A percentile compares a stretch with the other conserved stretches of the same genome.
Conservation (phyloP, 2,329 filamentous ascomycete species). For the Periconia sp. region DNA sequence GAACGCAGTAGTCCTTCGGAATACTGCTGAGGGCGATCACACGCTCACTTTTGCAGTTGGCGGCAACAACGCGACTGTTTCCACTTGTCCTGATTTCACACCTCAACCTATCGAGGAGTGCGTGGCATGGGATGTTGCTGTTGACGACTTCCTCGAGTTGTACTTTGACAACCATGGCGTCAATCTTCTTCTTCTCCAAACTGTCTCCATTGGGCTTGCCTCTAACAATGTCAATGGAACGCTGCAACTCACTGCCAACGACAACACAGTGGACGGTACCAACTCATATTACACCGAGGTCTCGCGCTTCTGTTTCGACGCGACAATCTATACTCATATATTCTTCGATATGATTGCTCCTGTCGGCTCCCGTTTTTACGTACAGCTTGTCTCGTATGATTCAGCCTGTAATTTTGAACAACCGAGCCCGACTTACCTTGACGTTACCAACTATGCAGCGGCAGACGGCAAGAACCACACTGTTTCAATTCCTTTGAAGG, state of each 20-base stretch:
- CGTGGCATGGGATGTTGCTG: constrained; percentile 7
- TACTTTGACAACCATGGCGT: constrained; percentile 7
- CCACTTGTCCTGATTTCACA: constrained; percentile 8
- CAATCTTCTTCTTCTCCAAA: constrained; percentile 4
- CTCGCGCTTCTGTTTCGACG: constrained; percentile 8
- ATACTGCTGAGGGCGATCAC: constrained; percentile 1
- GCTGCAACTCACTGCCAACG: neutral
- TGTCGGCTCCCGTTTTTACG: constrained; percentile 1
- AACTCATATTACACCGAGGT: constrained; percentile 9
- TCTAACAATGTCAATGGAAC: neutral
- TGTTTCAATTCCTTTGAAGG: constrained; percentile 3
- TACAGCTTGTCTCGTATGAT: constrained; percentile 6
- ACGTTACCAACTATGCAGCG: constrained; percentile 5
- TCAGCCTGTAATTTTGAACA: neutral
- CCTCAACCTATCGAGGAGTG: constrained; percentile 3
- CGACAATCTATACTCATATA: constrained; percentile 6
- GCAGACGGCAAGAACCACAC: constrained; percentile 7
- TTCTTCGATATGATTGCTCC: constrained; percentile 6
- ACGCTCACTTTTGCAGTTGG: constrained; percentile 4
- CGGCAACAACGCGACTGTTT: neutral
- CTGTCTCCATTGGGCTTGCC: neutral
- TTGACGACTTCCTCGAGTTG: constrained; percentile 6
- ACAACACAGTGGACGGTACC: neutral
- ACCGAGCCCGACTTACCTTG: constrained; percentile 1
- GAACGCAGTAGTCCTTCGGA: constrained; percentile 5